Evolutionary conservation across 2,329 filamentous ascomycete genomes (phyloP), one percentile per base, ranked within the genome.

Genomic region (Talaromyces marneffei): DNA sequence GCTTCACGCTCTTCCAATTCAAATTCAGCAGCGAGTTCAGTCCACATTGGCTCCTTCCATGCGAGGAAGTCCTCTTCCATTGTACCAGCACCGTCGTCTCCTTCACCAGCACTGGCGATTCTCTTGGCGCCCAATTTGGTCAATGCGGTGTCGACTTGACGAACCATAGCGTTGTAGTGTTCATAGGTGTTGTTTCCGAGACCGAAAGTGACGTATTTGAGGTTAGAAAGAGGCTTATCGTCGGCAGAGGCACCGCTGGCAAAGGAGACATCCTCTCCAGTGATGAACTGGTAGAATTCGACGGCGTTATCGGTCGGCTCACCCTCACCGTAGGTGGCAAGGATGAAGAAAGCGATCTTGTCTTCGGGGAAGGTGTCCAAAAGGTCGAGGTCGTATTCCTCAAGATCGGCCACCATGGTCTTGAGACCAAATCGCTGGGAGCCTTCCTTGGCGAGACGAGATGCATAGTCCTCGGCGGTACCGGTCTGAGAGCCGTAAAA

Each of bases 41-140:
- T 81, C 94, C 95, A 99, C 94, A 99, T 99, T 64, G 92, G 92
- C 71, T 99, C 94, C 80, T 99, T 99, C 94, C 94, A 99, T 66
- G 93, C 91, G 70, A 99, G 80, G 77, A 97, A 99, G 72, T 99
- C 95, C 79, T 99, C 95, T 79, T 99, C 94, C 95, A 99, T 99
- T 61, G 94, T 99, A 64, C 95, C 94, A 66, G 94, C 92, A 66
- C 95, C 94, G 74, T 99, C 94, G 70, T 99, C 94, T 71, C 94
- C 94, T 80, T 97, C 93, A 69, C 95, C 94, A 60, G 92, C 91
- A 62, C 87, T 82, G 50, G 94, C 92, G 67, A 99, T 91, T 67
- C 91, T 85, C 71, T 87, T 83, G 12, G 90, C 94, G 64, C 94
- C 94, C 20, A 96, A 82, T 71, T 90, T 93, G 71, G 86, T 82